These are phyloP conservation scores for Globisporangium lucens DNA, from an alignment of 352 stramenopile genomes.

Conservation along the genomic window DNA sequence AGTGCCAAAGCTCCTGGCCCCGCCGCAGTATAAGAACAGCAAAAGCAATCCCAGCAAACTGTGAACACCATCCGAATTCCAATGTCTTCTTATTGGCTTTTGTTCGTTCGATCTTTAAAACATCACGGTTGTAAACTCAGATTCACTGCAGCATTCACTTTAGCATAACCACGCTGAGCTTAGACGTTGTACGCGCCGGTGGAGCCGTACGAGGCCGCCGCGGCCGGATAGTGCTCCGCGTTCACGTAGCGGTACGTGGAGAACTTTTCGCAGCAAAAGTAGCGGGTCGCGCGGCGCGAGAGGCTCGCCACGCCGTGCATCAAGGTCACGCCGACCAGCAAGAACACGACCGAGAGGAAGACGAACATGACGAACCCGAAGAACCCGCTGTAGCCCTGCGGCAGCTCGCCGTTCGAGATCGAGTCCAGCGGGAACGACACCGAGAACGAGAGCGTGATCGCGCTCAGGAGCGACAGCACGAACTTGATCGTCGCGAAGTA, in stretches of 20 bases:
- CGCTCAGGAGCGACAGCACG: slow-evolving; percentile 43
- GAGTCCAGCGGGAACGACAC: slow-evolving; percentile 49
- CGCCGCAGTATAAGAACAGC: slow-evolving; percentile 6
- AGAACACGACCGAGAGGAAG: slow-evolving; percentile 38
- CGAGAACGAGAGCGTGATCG: slow-evolving; percentile 45
- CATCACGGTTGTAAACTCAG: background rate
- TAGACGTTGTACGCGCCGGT: slow-evolving; percentile 19
- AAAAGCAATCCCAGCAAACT: slow-evolving; percentile 1
- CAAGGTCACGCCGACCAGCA: slow-evolving; percentile 47
- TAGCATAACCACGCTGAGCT: background rate
- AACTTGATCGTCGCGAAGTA: slow-evolving; percentile 73
- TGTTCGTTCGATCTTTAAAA: background rate
- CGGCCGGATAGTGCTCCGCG: slow-evolving; percentile 18
- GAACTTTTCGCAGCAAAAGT: slow-evolving; percentile 70
- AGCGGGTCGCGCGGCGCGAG: slow-evolving; percentile 46
- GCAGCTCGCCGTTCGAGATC: slow-evolving; percentile 30
- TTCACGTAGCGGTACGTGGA: slow-evolving; percentile 42
- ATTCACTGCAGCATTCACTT: background rate
- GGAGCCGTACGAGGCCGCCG: slow-evolving; percentile 33
- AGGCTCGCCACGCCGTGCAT: slow-evolving; percentile 50
- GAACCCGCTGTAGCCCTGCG: slow-evolving; percentile 39
- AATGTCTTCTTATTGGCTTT: background rate
- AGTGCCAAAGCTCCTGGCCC: slow-evolving; percentile 6
- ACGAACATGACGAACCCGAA: slow-evolving; percentile 46
- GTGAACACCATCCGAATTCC: slow-evolving; percentile 2